A percentile compares a stretch with the other conserved stretches of the same genome.
Conservation (phyloP, 306 rosid genomes). For the Pachyrhizus erosus region DNA sequence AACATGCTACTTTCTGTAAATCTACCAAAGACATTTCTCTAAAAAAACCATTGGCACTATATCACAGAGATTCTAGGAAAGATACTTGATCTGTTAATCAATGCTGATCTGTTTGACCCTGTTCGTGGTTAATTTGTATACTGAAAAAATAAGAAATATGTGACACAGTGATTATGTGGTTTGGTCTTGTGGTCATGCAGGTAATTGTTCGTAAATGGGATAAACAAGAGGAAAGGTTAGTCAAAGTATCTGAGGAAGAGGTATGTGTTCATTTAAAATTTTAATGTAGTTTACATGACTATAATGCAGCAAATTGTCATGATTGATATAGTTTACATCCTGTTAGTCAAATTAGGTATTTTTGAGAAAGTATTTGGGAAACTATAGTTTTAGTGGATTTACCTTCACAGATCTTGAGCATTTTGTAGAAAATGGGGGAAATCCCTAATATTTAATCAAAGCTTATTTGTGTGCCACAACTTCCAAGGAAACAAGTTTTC, state of each 20-base stretch:
- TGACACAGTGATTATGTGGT: constrained; percentile 20
- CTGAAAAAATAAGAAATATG: background rate
- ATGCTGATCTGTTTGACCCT: constrained; percentile 1
- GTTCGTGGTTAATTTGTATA: constrained; percentile 20
- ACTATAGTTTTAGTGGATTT: constrained; percentile 21
- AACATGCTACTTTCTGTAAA: background rate
- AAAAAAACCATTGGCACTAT: background rate
- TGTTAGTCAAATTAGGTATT: constrained; percentile 13
- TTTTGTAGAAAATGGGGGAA: constrained; percentile 21
- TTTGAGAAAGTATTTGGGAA: constrained; percentile 17
- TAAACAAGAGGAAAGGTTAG: constrained; percentile 65
- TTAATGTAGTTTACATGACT: background rate
- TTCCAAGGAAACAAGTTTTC: constrained; percentile 18
- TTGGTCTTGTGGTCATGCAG: constrained; percentile 51
- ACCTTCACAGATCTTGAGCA: background rate
- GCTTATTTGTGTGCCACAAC: constrained; percentile 31
- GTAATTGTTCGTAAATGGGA: constrained; percentile 87
- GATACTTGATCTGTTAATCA: background rate
- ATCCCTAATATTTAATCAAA: constrained; percentile 4
- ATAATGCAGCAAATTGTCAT: constrained; percentile 8
- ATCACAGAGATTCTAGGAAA: background rate
- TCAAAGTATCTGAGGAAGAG: constrained; percentile 79
- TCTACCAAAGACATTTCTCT: background rate
- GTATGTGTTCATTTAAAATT: constrained; percentile 49
- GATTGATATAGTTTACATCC: constrained; percentile 4